Conservation (phyloP, 2,329 filamentous ascomycete genomes). For the Fusarium pininemorale region DNA sequence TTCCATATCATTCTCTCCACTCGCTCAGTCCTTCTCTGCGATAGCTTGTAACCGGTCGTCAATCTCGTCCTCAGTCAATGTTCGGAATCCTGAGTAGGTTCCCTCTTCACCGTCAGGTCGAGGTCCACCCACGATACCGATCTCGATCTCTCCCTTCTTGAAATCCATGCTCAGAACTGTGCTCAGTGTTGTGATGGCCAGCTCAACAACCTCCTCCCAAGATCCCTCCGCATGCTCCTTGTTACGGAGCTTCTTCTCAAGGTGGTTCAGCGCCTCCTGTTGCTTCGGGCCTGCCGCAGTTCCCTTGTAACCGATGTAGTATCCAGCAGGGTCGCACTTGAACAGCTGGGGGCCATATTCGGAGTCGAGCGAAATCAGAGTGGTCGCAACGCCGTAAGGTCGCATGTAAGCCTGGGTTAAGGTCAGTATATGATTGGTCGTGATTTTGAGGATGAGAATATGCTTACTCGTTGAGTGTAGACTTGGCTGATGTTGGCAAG, state of each 20-base stretch:
- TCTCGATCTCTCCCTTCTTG: conserved; percentile 98
- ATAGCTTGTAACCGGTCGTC: conserved; percentile 98
- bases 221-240: conserved; percentile 91
- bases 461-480: conserved; percentile 89
- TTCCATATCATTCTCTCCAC: conserved; percentile 29
- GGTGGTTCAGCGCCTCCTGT: conserved; percentile 96
- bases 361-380: conserved; percentile 90
- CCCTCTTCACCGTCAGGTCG: conserved; percentile 84
- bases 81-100: conserved; percentile 81
- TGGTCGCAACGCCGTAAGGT: conserved; percentile 93
- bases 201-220: conserved; percentile 98
- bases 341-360: conserved; percentile 94
- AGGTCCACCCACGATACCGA: conserved; percentile 94
- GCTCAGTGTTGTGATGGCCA: conserved; percentile 94
- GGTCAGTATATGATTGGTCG: conserved; percentile 38
- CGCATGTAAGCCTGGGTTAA: conserved; percentile 85
- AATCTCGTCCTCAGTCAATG: conserved; percentile 95
- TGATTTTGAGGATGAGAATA: conserved; percentile 19
- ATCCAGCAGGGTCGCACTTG: conserved; percentile 98
- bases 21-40: conserved; percentile 91
- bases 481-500: conserved; percentile 99
- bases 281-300: conserved; percentile 97
- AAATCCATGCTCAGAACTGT: conserved; percentile 98
- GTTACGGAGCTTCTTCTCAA: conserved; percentile 99
- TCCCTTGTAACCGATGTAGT: conserved; percentile 98